phyloP scores from a whole-genome alignment of 352 stramenopile species.

The Chrysophaeum taylorii region DNA sequence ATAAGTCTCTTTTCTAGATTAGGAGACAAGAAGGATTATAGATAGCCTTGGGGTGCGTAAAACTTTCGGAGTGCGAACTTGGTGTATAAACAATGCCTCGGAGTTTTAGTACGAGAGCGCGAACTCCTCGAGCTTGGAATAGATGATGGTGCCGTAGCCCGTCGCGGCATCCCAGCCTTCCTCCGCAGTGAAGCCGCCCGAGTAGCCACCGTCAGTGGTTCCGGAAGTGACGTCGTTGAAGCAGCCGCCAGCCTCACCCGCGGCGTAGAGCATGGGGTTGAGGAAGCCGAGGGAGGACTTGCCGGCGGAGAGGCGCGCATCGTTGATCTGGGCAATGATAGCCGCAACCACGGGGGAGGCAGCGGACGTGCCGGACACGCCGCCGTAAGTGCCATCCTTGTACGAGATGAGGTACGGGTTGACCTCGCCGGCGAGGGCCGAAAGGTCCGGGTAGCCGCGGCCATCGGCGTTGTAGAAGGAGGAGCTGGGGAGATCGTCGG shows the following conservation, averaged over 20 bases:
- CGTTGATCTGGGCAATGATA: conserved; percentile 77
- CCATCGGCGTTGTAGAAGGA: conserved; percentile 66
- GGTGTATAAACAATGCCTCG: no score
- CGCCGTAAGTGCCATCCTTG: not conserved
- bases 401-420: conserved; percentile 50
- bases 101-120: no score
- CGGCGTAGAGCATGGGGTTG: conserved; percentile 57
- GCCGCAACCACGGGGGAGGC: conserved; percentile 64
- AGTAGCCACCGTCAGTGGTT: conserved; percentile 36
- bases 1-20: no score
- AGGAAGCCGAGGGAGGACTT: conserved; percentile 69
- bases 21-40: no score
- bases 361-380: conserved; percentile 56
- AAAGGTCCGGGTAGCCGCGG: conserved; percentile 70
- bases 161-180: conserved; percentile 71
- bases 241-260: conserved; percentile 60
- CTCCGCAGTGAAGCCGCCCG: conserved; percentile 59
- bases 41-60: no score
- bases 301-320: conserved; percentile 46
- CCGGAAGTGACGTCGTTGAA: conserved; percentile 69
- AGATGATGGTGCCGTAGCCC: no score
- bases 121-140: not conserved
- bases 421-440: conserved; percentile 46
- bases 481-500: conserved; percentile 32
- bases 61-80: no score